Base-by-base conservation (phyloP, 2,329 filamentous ascomycete genomes). In the Ilyonectria sp. region DNA sequence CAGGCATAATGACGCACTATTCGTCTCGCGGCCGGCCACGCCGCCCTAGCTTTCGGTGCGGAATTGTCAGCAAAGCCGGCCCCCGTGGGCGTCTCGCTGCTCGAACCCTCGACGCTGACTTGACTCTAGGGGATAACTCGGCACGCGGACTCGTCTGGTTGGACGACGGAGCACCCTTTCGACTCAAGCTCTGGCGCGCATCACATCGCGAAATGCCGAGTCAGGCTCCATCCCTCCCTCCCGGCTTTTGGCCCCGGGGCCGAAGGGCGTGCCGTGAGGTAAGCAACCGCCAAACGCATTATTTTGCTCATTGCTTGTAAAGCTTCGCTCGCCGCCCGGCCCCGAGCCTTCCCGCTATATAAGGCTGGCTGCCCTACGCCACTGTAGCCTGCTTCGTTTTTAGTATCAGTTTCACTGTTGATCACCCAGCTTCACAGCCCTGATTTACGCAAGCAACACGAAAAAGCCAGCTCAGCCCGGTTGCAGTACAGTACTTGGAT, bases 201-300 rank as follows among this genome's bases (percentile, higher is more conserved):
- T 47, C 55, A 58, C 44, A 56, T 60, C 50, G 52, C 37, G 52
- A 56, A 66, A 61, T 66, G 63, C 63, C 63, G 63, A 66, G 56
- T 57, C 57, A 60, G 57, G 44, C 52, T 52, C 44, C 63, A 60
- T 64, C 35, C 61, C 56, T 21, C 54, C 54, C 60, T 50, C 55
- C 46, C 55, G 61, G 61, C 47, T 43, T 59, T 47, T 59, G 29
- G 15, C 40, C 50, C 56, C 56, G 56, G 62, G 55, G 37, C 62
- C 62, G 58, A 66, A 37, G 55, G 40, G 55, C 37, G 44, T 60
- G 55, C 44, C 35, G 63, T 60, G 53, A 65, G 53, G 63, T 50
- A 66, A 61, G 58, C 52, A 61, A 21, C 21, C 21, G 10, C 33
- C 31, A 21, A 59, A n/a, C 8, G 31, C 40, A 31, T 19, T 37